A percentile compares a stretch with the other conserved stretches of the same genome.
Evolutionary conservation across 306 rosid genomes (phyloP).

Genomic region (Rosa lucieae): DNA sequence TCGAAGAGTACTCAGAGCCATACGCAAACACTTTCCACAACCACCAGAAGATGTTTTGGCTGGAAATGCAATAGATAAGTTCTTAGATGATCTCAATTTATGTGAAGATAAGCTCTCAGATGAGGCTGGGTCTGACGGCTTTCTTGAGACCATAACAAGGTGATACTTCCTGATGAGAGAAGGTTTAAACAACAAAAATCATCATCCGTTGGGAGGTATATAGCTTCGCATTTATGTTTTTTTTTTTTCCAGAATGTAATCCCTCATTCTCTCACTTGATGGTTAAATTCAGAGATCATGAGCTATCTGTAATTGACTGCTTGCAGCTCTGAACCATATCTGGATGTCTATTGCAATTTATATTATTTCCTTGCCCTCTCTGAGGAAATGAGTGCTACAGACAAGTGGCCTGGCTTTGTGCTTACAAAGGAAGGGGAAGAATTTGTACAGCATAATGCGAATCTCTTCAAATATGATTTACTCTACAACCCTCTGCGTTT

Average conservation of each 20-base stretch:
- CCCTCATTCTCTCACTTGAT: constrained; percentile 24
- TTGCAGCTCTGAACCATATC: constrained; percentile 88
- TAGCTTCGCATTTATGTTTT: not conserved
- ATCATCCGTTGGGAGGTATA: constrained; percentile 64
- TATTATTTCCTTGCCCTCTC: constrained; percentile 91
- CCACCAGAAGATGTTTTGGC: constrained; percentile 87
- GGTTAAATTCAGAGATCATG: constrained; percentile 12
- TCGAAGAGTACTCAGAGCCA: constrained; percentile 93
- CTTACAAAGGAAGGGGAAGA: constrained; percentile 97
- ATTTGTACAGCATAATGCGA: constrained; percentile 87
- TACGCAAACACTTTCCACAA: constrained; percentile 80
- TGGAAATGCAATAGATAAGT: constrained; percentile 83
- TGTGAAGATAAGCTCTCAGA: constrained; percentile 97
- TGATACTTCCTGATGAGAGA: constrained; percentile 66
- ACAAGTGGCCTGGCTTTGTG: constrained; percentile 97
- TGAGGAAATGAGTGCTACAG: constrained; percentile 96
- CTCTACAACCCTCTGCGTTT: constrained; percentile 81
- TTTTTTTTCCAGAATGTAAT: not conserved
- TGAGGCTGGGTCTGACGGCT: constrained; percentile 88
- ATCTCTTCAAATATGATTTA: constrained; percentile 87
- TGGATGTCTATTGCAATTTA: constrained; percentile 86
- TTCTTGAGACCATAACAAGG: constrained; percentile 78
- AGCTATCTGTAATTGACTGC: constrained; percentile 30
- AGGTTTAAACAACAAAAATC: constrained; percentile 66
- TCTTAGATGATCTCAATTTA: constrained; percentile 78